Percentiles rank a stretch among this genome's conserved stretches.
These are phyloP conservation scores for Suillus subaureus DNA, from an alignment of 768 basidiomycete genomes.

Conservation along the genomic window DNA sequence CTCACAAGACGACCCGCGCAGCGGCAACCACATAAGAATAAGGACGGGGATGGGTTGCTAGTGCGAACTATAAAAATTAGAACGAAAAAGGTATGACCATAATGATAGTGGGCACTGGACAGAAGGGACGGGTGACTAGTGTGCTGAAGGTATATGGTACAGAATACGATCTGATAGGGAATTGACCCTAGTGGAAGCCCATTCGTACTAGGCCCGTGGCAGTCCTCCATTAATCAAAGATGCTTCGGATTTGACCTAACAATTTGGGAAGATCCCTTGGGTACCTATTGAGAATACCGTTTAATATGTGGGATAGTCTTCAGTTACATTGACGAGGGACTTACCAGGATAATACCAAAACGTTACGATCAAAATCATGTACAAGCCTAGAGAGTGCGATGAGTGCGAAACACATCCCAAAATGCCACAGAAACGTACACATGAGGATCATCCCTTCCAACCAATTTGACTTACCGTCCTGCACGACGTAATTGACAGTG, in stretches of 20 bases:
- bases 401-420: background rate
- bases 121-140: background rate
- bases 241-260: background rate
- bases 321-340: constrained; percentile 8
- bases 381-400: constrained; percentile 41
- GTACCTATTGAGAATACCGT: background rate
- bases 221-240: too few species aligned
- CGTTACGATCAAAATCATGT: constrained; percentile 55
- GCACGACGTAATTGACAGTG: constrained; percentile 83
- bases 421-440: constrained; percentile 37
- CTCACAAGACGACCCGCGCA: background rate
- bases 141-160: background rate
- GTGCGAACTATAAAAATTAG: background rate
- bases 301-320: too few species aligned
- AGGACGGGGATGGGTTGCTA: background rate
- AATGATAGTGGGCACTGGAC: background rate
- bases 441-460: constrained; percentile 82
- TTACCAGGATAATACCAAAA: constrained; percentile 59
- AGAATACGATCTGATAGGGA: background rate
- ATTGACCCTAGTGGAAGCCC: background rate
- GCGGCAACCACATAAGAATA: background rate
- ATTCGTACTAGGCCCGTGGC: too few species aligned
- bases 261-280: background rate
- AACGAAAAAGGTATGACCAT: background rate
- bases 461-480: constrained; percentile 91